phyloP scores from a whole-genome alignment of 164 flowering plant genomes.

The Piper longum region DNA sequence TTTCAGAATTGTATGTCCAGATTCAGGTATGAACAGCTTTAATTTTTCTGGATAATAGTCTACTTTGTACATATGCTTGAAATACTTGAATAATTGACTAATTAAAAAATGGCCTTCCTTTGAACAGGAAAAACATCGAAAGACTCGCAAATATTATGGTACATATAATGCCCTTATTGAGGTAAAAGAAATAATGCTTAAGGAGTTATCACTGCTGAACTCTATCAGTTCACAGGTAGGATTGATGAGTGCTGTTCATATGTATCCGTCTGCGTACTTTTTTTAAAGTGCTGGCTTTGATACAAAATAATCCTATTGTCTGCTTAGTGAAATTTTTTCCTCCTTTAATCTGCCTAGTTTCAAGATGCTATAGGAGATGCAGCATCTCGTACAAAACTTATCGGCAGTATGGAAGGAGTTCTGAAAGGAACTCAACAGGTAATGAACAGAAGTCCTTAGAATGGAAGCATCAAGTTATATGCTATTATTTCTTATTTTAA shows the following conservation, averaged over 20 bases:
- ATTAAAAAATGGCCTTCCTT: background rate
- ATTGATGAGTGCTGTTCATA: constrained; percentile 1
- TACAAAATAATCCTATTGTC: background rate
- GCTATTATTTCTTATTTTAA: too few species aligned
- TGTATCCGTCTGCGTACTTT: too few species aligned
- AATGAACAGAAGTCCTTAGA: background rate
- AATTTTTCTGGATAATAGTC: background rate
- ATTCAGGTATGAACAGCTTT: constrained; percentile 45
- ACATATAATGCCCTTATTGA: constrained; percentile 85
- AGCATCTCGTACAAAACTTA: constrained; percentile 52
- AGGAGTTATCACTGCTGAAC: constrained; percentile 72
- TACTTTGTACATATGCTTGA: background rate
- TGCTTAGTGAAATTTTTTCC: background rate
- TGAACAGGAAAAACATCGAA: constrained; percentile 53
- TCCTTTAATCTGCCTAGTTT: constrained; percentile 31
- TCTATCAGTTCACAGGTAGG: constrained; percentile 77
- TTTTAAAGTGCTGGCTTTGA: too few species aligned
- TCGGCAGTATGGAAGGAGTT: constrained; percentile 70
- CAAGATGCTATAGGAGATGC: constrained; percentile 52
- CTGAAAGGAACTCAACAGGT: constrained; percentile 72
- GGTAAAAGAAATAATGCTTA: constrained; percentile 71
- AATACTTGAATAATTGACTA: too few species aligned
- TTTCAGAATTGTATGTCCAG: constrained; percentile 55
- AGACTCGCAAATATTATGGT: constrained; percentile 72
- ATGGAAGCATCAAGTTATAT: too few species aligned